Evolutionary conservation across 352 stramenopile species (phyloP).

Genomic region (Phytophthora idaei): DNA sequence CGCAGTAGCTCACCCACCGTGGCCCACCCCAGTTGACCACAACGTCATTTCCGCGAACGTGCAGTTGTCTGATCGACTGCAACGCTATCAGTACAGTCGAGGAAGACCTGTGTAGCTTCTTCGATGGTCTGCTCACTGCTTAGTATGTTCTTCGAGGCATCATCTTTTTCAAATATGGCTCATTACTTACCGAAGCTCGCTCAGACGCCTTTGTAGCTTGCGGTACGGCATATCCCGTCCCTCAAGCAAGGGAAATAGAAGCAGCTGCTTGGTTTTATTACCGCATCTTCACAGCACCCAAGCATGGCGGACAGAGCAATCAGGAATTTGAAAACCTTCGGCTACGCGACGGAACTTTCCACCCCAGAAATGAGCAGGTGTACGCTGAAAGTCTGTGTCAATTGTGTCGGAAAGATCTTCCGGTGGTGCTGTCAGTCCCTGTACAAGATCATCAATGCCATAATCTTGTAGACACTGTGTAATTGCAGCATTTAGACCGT

Average conservation of each 20-base stretch:
- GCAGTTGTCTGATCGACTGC: not conserved
- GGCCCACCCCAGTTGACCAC: not conserved
- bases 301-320: not conserved
- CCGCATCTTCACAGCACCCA: conserved; percentile 16
- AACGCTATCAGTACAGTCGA: conserved; percentile 8
- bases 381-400: no score
- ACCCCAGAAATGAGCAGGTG: no score
- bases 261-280: conserved; percentile 7
- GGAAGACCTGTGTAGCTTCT: no score
- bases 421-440: no score
- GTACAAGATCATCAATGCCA: no score
- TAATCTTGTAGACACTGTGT: no score
- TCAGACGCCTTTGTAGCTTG: not conserved
- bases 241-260: not conserved
- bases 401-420: no score
- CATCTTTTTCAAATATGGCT: conserved; percentile 1
- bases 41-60: conserved; percentile 7
- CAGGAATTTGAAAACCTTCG: not conserved
- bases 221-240: not conserved
- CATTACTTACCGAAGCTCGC: conserved; percentile 10
- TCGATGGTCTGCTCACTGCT: no score
- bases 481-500: no score
- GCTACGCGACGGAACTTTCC: not conserved
- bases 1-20: conserved; percentile 2
- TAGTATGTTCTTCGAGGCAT: not conserved